Percentiles rank a stretch among this genome's conserved stretches.
These are phyloP conservation scores for Paecilomyces sp. DNA, from an alignment of 2,329 filamentous ascomycete genomes.

Conservation along the genomic window DNA sequence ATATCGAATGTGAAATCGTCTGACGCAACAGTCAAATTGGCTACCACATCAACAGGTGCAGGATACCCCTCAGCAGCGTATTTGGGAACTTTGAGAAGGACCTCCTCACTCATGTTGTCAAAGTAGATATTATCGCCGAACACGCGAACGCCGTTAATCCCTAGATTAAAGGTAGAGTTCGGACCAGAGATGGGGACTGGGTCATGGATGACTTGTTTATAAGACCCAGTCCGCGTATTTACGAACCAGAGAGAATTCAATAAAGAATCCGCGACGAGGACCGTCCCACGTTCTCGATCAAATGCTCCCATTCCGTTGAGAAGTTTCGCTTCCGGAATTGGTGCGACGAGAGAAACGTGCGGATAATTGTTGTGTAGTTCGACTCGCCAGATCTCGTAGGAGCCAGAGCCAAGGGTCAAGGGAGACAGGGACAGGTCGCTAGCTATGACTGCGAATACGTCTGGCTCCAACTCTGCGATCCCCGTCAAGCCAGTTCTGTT, in stretches of 20 bases:
- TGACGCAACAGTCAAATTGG: conserved; percentile 3
- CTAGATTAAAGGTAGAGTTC: conserved; percentile 7
- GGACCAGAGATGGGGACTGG: background rate
- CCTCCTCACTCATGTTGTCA: conserved; percentile 6
- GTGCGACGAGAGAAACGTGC: conserved; percentile 1
- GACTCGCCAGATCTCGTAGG: conserved; percentile 1
- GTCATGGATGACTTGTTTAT: conserved; percentile 6
- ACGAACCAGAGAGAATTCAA: conserved; percentile 10
- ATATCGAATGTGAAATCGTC: conserved; percentile 12
- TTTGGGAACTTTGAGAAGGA: conserved; percentile 5
- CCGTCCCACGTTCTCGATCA: conserved; percentile 4
- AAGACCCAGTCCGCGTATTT: conserved; percentile 7
- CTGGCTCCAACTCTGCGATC: conserved; percentile 10
- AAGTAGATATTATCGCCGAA: conserved; percentile 7
- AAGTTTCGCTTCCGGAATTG: conserved; percentile 9
- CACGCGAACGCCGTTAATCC: conserved; percentile 12
- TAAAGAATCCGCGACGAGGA: conserved; percentile 11
- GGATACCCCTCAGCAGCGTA: conserved; percentile 1
- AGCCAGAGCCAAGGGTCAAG: background rate
- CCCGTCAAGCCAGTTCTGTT: conserved; percentile 9
- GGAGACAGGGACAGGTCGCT: conserved; percentile 11
- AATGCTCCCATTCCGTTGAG: conserved; percentile 13
- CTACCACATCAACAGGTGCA: conserved; percentile 4
- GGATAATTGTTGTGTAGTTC: conserved; percentile 6
- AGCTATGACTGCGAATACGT: conserved; percentile 12